These are phyloP conservation scores for Hypoxylon sp. DNA, from an alignment of 2,329 filamentous ascomycete species.

Conservation along the genomic window DNA sequence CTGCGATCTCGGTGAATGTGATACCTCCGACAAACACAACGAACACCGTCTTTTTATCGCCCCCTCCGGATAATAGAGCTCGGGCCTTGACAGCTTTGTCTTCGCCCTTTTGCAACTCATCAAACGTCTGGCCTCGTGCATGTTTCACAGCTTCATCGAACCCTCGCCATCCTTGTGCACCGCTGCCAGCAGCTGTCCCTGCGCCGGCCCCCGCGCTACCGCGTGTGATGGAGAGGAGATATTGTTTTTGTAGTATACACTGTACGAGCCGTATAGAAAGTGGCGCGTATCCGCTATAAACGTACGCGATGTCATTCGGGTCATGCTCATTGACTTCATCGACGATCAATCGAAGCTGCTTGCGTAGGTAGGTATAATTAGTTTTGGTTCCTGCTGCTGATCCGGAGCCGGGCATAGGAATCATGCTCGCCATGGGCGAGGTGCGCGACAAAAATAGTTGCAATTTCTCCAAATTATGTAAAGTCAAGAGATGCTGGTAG, in stretches of 20 bases:
- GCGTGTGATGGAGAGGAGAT: constrained; percentile 78
- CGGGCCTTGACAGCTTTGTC: constrained; percentile 92
- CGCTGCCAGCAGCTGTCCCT: constrained; percentile 65
- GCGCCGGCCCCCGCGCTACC: constrained; percentile 68
- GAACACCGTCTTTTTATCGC: constrained; percentile 86
- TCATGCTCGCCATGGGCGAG: constrained; percentile 84
- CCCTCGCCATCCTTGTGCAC: constrained; percentile 87
- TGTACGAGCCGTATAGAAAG: constrained; percentile 92
- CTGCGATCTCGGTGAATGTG: constrained; percentile 95
- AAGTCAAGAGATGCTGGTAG: constrained; percentile 92
- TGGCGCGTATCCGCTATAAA: constrained; percentile 97
- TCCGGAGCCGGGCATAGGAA: constrained; percentile 77
- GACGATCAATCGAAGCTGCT: constrained; percentile 88
- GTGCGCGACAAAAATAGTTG: constrained; percentile 85
- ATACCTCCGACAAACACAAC: constrained; percentile 99
- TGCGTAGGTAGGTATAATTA: constrained; percentile 91
- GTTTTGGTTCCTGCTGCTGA: constrained; percentile 77
- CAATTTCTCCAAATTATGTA: constrained; percentile 89
- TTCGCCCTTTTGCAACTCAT: constrained; percentile 91
- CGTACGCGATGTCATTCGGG: constrained; percentile 95
- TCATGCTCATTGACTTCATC: constrained; percentile 97
- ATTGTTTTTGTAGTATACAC: constrained; percentile 91
- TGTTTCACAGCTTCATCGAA: constrained; percentile 95
- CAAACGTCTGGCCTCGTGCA: constrained; percentile 89
- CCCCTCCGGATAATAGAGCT: constrained; percentile 82